These are phyloP conservation scores for Aspergillus japonicus DNA, from an alignment of 2,329 filamentous ascomycete genomes.

Conservation along the genomic window DNA sequence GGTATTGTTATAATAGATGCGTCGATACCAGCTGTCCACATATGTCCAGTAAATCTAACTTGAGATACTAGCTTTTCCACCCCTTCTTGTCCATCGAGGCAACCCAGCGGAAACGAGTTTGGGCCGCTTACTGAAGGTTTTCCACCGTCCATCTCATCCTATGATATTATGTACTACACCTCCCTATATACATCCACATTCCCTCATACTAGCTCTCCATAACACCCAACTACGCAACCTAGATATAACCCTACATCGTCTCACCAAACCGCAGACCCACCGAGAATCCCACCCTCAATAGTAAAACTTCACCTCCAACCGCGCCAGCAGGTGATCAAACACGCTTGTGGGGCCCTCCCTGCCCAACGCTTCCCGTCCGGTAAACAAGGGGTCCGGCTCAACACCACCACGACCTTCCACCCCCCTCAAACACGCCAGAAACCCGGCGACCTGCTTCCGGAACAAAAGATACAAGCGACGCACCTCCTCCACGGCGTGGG, in stretches of 20 bases:
- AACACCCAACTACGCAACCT: too few species aligned
- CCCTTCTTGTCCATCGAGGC: too few species aligned
- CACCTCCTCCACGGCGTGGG: slow-evolving; percentile 39
- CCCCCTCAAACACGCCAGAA: slow-evolving; percentile 69
- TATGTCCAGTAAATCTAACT: neutral
- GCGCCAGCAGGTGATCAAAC: slow-evolving; percentile 66
- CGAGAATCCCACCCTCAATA: slow-evolving; percentile 44
- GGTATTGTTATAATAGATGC: neutral
- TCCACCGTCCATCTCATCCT: too few species aligned
- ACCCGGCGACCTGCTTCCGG: slow-evolving; percentile 69
- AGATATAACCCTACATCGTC: neutral
- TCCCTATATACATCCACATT: too few species aligned
- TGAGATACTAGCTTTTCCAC: too few species aligned
- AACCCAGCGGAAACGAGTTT: too few species aligned
- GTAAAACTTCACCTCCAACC: slow-evolving; percentile 69
- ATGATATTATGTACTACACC: too few species aligned
- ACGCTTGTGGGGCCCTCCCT: slow-evolving; percentile 54
- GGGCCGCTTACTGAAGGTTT: too few species aligned
- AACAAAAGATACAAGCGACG: slow-evolving; percentile 63
- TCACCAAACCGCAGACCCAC: neutral
- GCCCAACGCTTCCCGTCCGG: neutral
- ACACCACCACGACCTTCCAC: slow-evolving; percentile 58
- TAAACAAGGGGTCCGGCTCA: neutral
- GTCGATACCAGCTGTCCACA: neutral
- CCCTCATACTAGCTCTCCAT: too few species aligned